phyloP scores from a whole-genome alignment of 306 rosid genomes.

The Vigna unguiculata region DNA sequence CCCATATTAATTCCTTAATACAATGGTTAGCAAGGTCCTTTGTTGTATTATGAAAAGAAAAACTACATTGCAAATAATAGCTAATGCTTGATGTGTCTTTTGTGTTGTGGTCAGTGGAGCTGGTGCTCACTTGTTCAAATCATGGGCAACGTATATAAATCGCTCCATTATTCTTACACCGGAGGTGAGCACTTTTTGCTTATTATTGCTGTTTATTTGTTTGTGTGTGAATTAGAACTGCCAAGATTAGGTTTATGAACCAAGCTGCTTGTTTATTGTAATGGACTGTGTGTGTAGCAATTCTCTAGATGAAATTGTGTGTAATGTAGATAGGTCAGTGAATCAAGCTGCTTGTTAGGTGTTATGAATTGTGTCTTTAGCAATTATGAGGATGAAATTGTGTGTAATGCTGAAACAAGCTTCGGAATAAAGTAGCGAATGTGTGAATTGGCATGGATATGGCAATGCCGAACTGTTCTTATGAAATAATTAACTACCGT shows the following conservation, averaged over 20 bases:
- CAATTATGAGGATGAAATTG: conserved; percentile 8
- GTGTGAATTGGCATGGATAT: conserved; percentile 11
- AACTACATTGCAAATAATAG: neutral
- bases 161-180: conserved; percentile 94
- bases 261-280: neutral
- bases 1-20: too few relatives aligned
- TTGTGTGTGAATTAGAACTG: neutral
- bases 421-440: neutral
- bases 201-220: conserved; percentile 10
- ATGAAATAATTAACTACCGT: neutral
- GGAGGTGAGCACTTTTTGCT: conserved; percentile 59
- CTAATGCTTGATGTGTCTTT: conserved; percentile 30
- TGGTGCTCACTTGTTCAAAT: conserved; percentile 96
- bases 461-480: neutral
- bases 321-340: neutral
- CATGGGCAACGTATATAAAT: conserved; percentile 86
- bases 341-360: neutral
- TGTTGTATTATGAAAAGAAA: neutral
- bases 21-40: too few relatives aligned
- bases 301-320: conserved; percentile 11
- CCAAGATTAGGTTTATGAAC: neutral
- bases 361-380: neutral
- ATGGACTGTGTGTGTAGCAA: neutral
- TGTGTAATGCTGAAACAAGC: neutral
- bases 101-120: conserved; percentile 69